Evolutionary conservation across 768 basidiomycete genomes (phyloP), one percentile per base, ranked within the genome.

Genomic region (Calocera cornea): DNA sequence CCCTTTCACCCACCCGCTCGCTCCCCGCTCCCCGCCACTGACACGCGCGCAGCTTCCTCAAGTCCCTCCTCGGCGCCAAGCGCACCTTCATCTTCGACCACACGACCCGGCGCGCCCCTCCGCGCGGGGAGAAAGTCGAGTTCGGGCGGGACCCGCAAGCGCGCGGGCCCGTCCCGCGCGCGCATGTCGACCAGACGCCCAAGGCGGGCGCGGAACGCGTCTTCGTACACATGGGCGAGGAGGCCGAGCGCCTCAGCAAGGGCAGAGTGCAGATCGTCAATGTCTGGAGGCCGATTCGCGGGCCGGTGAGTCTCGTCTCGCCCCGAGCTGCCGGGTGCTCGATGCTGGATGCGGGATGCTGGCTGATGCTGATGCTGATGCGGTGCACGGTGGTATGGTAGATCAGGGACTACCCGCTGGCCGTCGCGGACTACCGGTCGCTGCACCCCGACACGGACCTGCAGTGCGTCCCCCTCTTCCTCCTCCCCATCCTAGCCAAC

Each of bases 151-250:
- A 47, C 19, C 44, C 44, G 8, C 24, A 17, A 17, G 19, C 19
- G 16, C 44, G 44, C 44, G 44, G 44, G 8, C 44, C 44, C 44
- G 44, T 47, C 19, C 44, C 76, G 65, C 76, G 74, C 29, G 79
- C 80, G 10, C 81, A 82, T 70, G 78, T 81, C 29, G 81, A 82
- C 70, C 81, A 82, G 74, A 82, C 81, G 0, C 77, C 72, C 66
- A 69, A 70, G 5, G 75, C 80, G 0, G 74, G 76, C 7, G 72
- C 75, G 22, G 68, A 70, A 22, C 79, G 81, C 3, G 80, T 82
- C 0, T 70, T 75, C 29, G 68, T 72, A 17, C 80, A 81, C 49
- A 76, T 78, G 22, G 75, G 75, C 3, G 76, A 75, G 12, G 80
- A 82, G 31, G 81, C 80, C 0, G 78, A 79, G 67, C 76, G 75